Conservation (phyloP, 768 basidiomycete species). For the Suillus bovinus region DNA sequence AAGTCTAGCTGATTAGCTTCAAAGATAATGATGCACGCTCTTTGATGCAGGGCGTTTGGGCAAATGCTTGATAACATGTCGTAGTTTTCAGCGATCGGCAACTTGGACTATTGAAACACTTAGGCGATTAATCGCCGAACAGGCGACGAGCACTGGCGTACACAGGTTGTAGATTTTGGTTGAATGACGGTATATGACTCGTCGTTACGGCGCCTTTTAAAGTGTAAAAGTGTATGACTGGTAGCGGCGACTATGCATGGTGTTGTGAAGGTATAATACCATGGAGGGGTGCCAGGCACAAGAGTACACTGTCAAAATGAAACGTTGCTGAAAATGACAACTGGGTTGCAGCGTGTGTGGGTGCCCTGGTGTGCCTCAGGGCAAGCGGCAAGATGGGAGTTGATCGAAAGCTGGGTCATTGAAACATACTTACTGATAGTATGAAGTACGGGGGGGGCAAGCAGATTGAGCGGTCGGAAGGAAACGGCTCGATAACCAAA, state of each 20-base stretch:
- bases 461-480: constrained; percentile 16
- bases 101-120: neutral
- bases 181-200: neutral
- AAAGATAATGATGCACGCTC: neutral
- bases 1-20: neutral
- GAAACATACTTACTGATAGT: constrained; percentile 14
- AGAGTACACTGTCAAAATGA: constrained; percentile 14
- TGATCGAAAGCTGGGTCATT: neutral
- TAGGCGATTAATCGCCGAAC: neutral
- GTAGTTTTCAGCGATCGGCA: neutral
- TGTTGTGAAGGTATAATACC: constrained; percentile 4
- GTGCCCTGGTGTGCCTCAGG: constrained; percentile 14
- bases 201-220: neutral
- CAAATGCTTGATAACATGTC: neutral
- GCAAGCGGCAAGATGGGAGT: constrained; percentile 5
- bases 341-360: constrained; percentile 14
- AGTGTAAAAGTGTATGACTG: neutral
- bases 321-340: constrained; percentile 11
- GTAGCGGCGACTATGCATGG: constrained; percentile 3
- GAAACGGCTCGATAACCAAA: constrained; percentile 9
- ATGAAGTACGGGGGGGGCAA: neutral
- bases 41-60: neutral
- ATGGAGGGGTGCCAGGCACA: constrained; percentile 10
- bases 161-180: neutral
- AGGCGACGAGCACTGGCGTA: neutral